These are phyloP conservation scores for Ophiorrhiza pumila DNA, from an alignment of 257 asterid species.

Conservation along the genomic window DNA sequence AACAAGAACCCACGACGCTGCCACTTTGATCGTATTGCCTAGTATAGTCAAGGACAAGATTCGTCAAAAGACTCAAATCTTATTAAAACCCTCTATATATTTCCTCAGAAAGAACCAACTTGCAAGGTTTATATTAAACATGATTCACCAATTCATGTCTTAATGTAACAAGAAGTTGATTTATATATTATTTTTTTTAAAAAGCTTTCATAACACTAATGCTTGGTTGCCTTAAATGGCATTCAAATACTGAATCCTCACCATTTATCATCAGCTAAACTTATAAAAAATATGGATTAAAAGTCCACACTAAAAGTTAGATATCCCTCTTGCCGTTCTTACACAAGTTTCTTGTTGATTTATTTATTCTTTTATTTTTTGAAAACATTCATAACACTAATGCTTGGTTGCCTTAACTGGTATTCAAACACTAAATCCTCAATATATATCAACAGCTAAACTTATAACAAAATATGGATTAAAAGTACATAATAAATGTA, in stretches of 20 bases:
- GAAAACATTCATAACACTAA: no score
- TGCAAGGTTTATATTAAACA: background rate
- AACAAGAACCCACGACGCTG: slow-evolving; percentile 25
- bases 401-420: background rate
- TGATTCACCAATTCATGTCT: background rate
- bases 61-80: slow-evolving; percentile 5
- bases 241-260: background rate
- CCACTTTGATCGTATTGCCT: slow-evolving; percentile 64
- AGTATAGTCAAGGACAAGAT: slow-evolving; percentile 5
- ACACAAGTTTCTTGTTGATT: background rate
- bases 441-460: background rate
- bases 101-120: background rate
- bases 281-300: background rate
- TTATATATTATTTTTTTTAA: background rate
- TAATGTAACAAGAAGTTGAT: background rate
- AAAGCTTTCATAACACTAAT: background rate
- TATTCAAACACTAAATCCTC: background rate
- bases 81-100: background rate
- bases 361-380: no score
- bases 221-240: background rate
- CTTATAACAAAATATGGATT: background rate
- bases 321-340: background rate
- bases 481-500: background rate
- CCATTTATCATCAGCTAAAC: background rate
- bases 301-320: background rate